phyloP scores from a whole-genome alignment of 306 rosid species.

The Canavalia gladiata region DNA sequence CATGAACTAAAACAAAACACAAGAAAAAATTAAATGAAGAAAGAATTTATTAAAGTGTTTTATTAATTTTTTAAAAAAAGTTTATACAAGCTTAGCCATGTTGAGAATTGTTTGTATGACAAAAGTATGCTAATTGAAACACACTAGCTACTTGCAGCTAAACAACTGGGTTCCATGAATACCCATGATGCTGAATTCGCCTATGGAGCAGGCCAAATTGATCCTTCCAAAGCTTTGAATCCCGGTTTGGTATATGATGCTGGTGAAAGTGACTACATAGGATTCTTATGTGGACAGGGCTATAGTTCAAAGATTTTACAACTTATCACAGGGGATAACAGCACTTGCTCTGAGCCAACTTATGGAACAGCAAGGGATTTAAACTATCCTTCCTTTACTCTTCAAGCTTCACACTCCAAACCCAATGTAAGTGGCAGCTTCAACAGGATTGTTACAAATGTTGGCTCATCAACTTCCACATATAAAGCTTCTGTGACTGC shows the following conservation, averaged over 20 bases:
- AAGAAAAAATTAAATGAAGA: too few species aligned
- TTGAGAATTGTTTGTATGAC: too few species aligned
- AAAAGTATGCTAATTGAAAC: neutral
- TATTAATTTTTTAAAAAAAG: too few species aligned
- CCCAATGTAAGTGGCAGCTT: conserved; percentile 40
- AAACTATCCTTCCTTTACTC: conserved; percentile 65
- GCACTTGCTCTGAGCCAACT: neutral
- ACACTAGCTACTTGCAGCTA: conserved; percentile 44
- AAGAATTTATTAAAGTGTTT: too few species aligned
- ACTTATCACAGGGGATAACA: conserved; percentile 31
- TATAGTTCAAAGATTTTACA: conserved; percentile 43
- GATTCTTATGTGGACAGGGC: conserved; percentile 61
- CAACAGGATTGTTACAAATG: conserved; percentile 55
- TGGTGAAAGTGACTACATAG: conserved; percentile 41
- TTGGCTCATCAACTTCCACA: conserved; percentile 53
- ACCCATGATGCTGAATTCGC: conserved; percentile 53
- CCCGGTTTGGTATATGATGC: conserved; percentile 68
- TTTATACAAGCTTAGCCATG: too few species aligned
- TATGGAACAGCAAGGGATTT: conserved; percentile 43
- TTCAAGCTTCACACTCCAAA: conserved; percentile 4
- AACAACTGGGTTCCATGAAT: conserved; percentile 35
- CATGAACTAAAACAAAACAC: too few species aligned
- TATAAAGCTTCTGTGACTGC: conserved; percentile 50
- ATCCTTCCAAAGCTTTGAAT: conserved; percentile 49
- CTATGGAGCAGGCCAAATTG: conserved; percentile 61